A percentile compares a stretch with the other conserved stretches of the same genome.
phyloP scores from a whole-genome alignment of 768 basidiomycete species.

The Boletus huronensis region DNA sequence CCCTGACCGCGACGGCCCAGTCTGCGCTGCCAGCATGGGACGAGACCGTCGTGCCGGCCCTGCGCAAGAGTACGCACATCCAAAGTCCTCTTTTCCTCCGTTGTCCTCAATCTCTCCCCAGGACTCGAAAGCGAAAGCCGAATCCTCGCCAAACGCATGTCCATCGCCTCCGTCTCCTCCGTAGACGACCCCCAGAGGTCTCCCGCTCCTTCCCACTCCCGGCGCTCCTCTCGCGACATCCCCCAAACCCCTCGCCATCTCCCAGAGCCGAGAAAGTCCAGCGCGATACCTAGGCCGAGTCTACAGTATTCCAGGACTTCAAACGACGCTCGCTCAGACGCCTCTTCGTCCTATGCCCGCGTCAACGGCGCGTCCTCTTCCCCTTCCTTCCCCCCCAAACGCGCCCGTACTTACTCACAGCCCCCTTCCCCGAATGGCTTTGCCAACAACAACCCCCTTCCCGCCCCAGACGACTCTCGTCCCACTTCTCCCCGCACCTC shows the following conservation, averaged over 20 bases:
- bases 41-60: constrained; percentile 75
- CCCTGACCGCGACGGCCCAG: constrained; percentile 40
- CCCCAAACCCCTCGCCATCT: constrained; percentile 16
- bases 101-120: constrained; percentile 27
- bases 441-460: constrained; percentile 27
- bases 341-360: constrained; percentile 24
- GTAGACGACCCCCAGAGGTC: constrained; percentile 40
- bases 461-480: constrained; percentile 37
- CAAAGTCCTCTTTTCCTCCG: neutral
- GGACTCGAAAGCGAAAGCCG: constrained; percentile 80
- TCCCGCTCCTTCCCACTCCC: constrained; percentile 17
- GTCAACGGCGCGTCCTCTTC: constrained; percentile 30
- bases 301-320: constrained; percentile 37
- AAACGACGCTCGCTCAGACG: constrained; percentile 19
- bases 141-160: constrained; percentile 72
- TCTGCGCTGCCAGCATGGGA: constrained; percentile 61
- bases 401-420: constrained; percentile 64
- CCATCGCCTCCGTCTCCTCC: constrained; percentile 64
- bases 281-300: constrained; percentile 48
- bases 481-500: constrained; percentile 44
- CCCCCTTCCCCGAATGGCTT: constrained; percentile 36
- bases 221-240: constrained; percentile 21
- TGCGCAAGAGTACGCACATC: constrained; percentile 63
- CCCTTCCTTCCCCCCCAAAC: constrained; percentile 39
- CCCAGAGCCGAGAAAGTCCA: constrained; percentile 34